Base-by-base conservation (phyloP, 768 basidiomycete genomes). In the Boletus coccyginus region DNA sequence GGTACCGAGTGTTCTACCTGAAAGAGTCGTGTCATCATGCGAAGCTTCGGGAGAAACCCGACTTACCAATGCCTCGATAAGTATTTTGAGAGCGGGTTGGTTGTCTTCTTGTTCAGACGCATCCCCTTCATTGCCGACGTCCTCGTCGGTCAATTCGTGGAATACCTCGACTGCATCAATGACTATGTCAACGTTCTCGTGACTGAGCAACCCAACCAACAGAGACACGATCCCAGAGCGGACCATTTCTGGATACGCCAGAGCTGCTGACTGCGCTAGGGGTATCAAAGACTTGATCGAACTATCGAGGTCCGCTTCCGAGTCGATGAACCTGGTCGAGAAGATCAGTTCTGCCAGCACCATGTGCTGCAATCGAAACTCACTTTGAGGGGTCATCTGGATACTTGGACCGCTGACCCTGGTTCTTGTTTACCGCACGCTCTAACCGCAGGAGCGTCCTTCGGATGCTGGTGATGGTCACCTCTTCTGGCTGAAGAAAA, bases 181-280 rank as follows among this genome's bases (percentile, higher is more conserved):
- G n/a, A 91, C 90, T 57, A 99, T 98, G 73, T 99, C 97, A 46
- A 88, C 81, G 69, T 99, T 99, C 72, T 99, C 97, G 69, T 99
- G 95, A 54, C 86, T 91, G 53, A 99, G 83, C 46, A 99, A 81
- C 32, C 90, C 94, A 54, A 91, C 81, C 46, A 98, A 79, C 29
- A 86, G 75, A 33, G 78, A 68, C 16, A 94, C 75, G 17, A 86
- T 77, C 35, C 88, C 91, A 7, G 88, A 87, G 42, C 83, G 83
- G 53, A 95, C 82, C 49, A 98, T 79, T 68, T 98, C 94, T 24
- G 94, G 88, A 70, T 97, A 99, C 56, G 94, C 89, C 21, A 92
- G 70, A 8, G 79, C 76, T 0, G 95, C 90, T 5, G 81, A 82
- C 67, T 97, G 94, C 1, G 96, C 89, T 21, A 99, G 78, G 7